phyloP scores from a whole-genome alignment of 768 basidiomycete species.

The Paxillus involutus region DNA sequence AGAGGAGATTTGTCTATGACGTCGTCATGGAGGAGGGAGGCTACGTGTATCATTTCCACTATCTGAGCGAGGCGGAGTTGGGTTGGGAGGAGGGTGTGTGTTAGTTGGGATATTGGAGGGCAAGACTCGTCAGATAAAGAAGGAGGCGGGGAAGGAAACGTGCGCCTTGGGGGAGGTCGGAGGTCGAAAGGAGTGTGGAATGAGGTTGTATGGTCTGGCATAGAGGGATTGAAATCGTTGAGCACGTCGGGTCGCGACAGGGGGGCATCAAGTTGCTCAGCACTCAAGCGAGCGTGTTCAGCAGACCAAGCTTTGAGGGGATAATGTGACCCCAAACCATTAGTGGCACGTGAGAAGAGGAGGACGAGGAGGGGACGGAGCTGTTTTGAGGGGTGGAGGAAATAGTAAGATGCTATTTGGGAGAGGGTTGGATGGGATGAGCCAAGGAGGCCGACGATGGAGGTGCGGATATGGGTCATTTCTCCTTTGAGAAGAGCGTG shows the following conservation, averaged over 20 bases:
- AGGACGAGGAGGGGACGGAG: conserved; percentile 87
- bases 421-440: conserved; percentile 87
- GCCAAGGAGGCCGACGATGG: conserved; percentile 76
- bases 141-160: conserved; percentile 26
- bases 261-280: conserved; percentile 74
- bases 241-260: conserved; percentile 78
- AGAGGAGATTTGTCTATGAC: conserved; percentile 77
- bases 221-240: conserved; percentile 88
- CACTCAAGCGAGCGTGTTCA: conserved; percentile 52
- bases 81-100: conserved; percentile 61
- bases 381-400: conserved; percentile 86
- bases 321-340: conserved; percentile 78
- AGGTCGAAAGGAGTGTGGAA: conserved; percentile 62
- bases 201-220: conserved; percentile 74
- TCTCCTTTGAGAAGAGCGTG: conserved; percentile 71
- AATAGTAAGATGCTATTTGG: conserved; percentile 91
- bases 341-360: conserved; percentile 89
- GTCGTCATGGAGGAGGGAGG: conserved; percentile 90
- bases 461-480: conserved; percentile 66
- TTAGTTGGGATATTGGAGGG: conserved; percentile 32
- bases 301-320: conserved; percentile 59
- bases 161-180: conserved; percentile 29
- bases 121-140: conserved; percentile 16
- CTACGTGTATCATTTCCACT: conserved; percentile 97
- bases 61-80: conserved; percentile 94